These are phyloP conservation scores for Melastoma malabathricum DNA, from an alignment of 345 rosid genomes.

Conservation along the genomic window DNA sequence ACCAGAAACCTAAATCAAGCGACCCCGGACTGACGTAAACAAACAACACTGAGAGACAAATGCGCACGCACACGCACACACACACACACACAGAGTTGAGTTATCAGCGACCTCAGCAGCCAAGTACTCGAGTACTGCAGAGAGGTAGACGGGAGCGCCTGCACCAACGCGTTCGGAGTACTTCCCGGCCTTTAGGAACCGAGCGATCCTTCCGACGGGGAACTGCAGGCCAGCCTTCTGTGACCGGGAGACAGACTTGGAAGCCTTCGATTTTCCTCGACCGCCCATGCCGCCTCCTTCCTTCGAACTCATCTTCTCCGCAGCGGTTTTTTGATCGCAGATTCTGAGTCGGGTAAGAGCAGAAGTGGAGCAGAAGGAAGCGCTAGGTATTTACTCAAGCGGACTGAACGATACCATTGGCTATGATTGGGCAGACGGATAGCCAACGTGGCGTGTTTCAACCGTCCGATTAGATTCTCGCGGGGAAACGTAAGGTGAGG, in stretches of 20 bases:
- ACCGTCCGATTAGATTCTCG: too few species aligned
- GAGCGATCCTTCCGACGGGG: conserved; percentile 63
- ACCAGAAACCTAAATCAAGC: neutral
- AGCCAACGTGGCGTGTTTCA: too few species aligned
- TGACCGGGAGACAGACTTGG: conserved; percentile 41
- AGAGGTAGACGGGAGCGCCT: conserved; percentile 61
- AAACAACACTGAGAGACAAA: neutral
- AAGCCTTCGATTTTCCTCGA: neutral
- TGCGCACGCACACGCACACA: too few species aligned
- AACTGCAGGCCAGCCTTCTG: conserved; percentile 66
- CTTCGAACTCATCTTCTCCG: conserved; percentile 4
- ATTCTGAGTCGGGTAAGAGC: too few species aligned
- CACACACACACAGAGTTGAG: too few species aligned
- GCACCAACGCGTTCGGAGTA: conserved; percentile 50
- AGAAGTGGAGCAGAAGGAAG: too few species aligned
- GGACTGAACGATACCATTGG: too few species aligned
- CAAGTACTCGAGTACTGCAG: conserved; percentile 72
- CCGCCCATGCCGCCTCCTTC: conserved; percentile 49
- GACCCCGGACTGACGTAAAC: neutral
- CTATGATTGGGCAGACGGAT: too few species aligned
- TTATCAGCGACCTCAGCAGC: conserved; percentile 89
- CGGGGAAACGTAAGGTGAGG: too few species aligned
- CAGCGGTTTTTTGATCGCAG: too few species aligned
- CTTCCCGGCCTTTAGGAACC: conserved; percentile 61
- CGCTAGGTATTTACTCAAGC: too few species aligned